Conservation (phyloP, 2,329 filamentous ascomycete species). For the Metarhizium rileyi region DNA sequence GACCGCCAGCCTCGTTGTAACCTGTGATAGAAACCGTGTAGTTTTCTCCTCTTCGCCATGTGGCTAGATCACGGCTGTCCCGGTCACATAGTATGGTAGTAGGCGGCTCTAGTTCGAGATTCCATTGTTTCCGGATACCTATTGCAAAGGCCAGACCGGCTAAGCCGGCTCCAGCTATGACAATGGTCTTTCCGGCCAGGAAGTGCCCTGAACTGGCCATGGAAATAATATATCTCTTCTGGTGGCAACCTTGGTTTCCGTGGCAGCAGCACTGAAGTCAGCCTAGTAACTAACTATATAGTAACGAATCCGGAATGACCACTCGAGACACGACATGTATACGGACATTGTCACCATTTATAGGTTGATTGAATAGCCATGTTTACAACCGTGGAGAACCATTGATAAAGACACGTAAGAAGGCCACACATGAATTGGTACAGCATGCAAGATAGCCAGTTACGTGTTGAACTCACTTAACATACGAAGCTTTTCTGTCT, state of each 20-base stretch:
- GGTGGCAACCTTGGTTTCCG: background rate
- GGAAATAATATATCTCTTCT: background rate
- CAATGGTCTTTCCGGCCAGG: constrained; percentile 30
- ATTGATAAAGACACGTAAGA: too few species aligned
- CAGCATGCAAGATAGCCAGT: too few species aligned
- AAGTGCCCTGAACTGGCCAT: constrained; percentile 16
- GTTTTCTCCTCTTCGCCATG: constrained; percentile 20
- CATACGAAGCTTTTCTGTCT: too few species aligned
- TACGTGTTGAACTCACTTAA: too few species aligned
- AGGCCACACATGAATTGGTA: too few species aligned
- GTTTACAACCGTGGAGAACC: too few species aligned
- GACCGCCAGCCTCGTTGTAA: constrained; percentile 22
- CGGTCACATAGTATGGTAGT: constrained; percentile 32
- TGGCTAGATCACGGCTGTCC: constrained; percentile 20
- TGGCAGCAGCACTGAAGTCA: too few species aligned
- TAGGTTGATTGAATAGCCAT: too few species aligned
- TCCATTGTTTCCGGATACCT: constrained; percentile 29
- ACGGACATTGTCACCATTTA: too few species aligned
- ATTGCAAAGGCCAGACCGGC: constrained; percentile 32
- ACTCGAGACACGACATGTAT: too few species aligned
- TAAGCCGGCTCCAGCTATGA: constrained; percentile 33
- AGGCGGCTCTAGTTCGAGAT: constrained; percentile 19
- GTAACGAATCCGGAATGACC: too few species aligned
- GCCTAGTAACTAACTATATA: too few species aligned
- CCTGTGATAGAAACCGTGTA: constrained; percentile 31